A percentile compares a stretch with the other conserved stretches of the same genome.
Evolutionary conservation across 1,284 basidiomycete genomes (phyloP).

Genomic region (Rhodotorula sp.): DNA sequence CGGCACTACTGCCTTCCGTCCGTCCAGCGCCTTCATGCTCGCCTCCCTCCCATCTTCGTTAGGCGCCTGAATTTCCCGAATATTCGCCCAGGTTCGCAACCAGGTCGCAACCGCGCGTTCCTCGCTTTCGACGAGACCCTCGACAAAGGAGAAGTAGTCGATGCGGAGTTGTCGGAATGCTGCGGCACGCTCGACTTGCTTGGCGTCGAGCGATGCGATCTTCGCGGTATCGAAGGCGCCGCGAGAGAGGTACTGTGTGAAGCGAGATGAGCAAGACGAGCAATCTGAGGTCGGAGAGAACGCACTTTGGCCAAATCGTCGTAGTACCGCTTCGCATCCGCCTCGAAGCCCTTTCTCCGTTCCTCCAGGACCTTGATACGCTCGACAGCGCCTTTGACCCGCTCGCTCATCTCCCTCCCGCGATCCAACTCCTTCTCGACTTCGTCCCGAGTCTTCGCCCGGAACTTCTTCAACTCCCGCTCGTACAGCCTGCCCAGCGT

Average conservation of each 20-base stretch:
- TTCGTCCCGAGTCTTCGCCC: constrained; percentile 10
- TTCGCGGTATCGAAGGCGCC: constrained; percentile 54
- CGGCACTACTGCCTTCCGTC: neutral
- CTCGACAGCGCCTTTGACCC: constrained; percentile 29
- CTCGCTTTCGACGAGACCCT: constrained; percentile 50
- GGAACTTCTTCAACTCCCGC: constrained; percentile 2
- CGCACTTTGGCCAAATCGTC: constrained; percentile 40
- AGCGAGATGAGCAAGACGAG: neutral
- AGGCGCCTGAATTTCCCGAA: neutral
- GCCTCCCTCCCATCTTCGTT: neutral
- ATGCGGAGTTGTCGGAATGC: constrained; percentile 54
- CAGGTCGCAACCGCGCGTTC: constrained; percentile 37
- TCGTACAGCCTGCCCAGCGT: constrained; percentile 31
- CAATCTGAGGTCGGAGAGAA: too few relatives aligned
- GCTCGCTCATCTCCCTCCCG: constrained; percentile 25
- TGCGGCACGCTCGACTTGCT: constrained; percentile 28
- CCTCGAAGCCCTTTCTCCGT: constrained; percentile 36
- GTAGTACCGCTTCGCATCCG: constrained; percentile 40
- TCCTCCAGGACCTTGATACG: constrained; percentile 38
- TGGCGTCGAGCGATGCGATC: constrained; percentile 54
- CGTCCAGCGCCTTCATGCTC: neutral
- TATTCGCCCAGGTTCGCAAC: constrained; percentile 26
- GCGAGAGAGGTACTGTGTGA: constrained; percentile 36
- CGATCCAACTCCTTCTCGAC: constrained; percentile 18
- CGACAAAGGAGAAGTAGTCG: constrained; percentile 48